Base-by-base conservation (phyloP, 2,329 filamentous ascomycete genomes). In the Curvularia lunata region DNA sequence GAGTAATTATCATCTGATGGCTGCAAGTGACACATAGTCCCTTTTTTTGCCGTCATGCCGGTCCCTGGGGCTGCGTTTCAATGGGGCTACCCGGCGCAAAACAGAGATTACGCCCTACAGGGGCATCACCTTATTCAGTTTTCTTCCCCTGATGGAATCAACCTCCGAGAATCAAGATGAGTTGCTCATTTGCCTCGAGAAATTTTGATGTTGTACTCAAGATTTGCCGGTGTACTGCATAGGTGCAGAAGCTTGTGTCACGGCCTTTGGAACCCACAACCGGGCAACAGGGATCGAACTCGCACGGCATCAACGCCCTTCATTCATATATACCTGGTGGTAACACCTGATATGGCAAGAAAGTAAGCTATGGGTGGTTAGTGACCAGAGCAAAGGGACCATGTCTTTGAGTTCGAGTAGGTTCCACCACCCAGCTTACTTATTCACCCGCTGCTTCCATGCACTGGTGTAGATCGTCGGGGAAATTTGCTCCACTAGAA, bases 401-500 rank as follows among this genome's bases (percentile, higher is more conserved):
- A 5, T 13, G 28, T 27, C 19, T 27, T 45, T 25, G 49, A 13
- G 43, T 45, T 53, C 12, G 42, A 25, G 38, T 32, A 19, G n/a
- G 32, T 27, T 41, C 21, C 28, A 52, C 32, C 23, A 16, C 13
- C 25, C 28, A 28, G 42, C 28, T 34, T 48, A 47, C 28, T 53
- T 48, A 18, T 57, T 57, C 50, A 54, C 46, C 48, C 55, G 50
- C 46, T 58, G 55, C 18, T 25, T 42, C 21, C 23, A 21, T 49
- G 52, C 32, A 45, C 40, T 45, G 13, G 18, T 49, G 51, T 46
- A 46, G 46, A 58, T 54, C 46, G 27, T 40, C 52, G 48, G 41
- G 41, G 30, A 46, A 25, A 52, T 21, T 46, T 12, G 21, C 40
- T 40, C 32, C 19, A 45, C 55, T 25, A 41, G 25, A 13, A 43